phyloP scores from a whole-genome alignment of 148 eudicot genomes.

The Silene latifolia region DNA sequence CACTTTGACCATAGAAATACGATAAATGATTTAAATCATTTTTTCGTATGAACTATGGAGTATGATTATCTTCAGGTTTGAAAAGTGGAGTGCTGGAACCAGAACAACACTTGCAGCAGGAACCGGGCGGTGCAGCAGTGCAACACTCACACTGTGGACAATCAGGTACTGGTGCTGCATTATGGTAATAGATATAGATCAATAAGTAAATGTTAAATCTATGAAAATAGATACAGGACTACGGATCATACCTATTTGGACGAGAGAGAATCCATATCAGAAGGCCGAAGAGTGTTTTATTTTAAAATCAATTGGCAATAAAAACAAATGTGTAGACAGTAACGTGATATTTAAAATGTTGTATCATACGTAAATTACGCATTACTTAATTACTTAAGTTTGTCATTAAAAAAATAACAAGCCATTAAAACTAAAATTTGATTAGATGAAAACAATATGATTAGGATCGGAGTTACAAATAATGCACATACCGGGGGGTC shows the following conservation, averaged over 20 bases:
- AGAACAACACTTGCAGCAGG: slow-evolving; percentile 9
- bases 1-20: not conserved
- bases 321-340: too few species aligned
- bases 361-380: too few species aligned
- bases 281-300: too few species aligned
- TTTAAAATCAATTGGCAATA: too few species aligned
- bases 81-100: not conserved
- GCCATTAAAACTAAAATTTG: not conserved
- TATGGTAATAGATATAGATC: not conserved
- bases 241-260: too few species aligned
- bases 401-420: not conserved
- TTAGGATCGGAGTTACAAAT: too few species aligned
- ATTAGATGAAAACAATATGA: too few species aligned
- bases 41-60: not conserved
- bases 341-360: too few species aligned
- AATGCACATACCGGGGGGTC: slow-evolving; percentile 2
- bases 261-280: too few species aligned
- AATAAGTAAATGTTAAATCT: too few species aligned
- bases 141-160: slow-evolving; percentile 19
- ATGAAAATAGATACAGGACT: too few species aligned
- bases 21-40: too few species aligned
- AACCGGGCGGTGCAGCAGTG: slow-evolving; percentile 14
- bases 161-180: slow-evolving; percentile 9
- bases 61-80: not conserved
- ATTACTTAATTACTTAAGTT: not conserved